Evolutionary conservation across 768 basidiomycete species (phyloP), one percentile per base, ranked within the genome.

Genomic region (Podaxis carcinomalis): DNA sequence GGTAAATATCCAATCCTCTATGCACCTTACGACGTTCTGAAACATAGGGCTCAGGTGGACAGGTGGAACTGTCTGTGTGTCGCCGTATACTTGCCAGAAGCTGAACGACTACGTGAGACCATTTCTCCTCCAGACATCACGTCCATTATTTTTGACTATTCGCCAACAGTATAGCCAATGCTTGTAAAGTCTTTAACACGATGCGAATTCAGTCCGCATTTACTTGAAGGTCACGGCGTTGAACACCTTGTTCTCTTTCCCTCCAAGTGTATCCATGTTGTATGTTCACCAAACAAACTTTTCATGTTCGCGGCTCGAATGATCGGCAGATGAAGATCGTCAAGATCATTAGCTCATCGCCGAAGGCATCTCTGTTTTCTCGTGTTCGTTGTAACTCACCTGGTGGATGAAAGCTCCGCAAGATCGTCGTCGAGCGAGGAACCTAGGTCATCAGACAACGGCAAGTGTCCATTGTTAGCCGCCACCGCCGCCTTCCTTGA

Each of bases 101-200:
- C 46, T 59, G 28, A 70, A 64, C 50, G 64, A 64, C 54, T 70
- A 66, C 42, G 69, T 71, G 37, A 39, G 62, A 61, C 14, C 42
- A 9, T 19, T 49, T 37, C 14, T 59, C 13, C 6, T 32, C 27
- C 10, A 51, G 11, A 16, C 28, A 25, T 9, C 16, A 14, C 14
- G 9, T 51, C n/a, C 14, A 13, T 51, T 25, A 27, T 13, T 28
- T 28, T 16, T 51, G 44, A 56, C 14, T 9, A 16, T 9, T 25
- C 16, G 25, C 32, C 27, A n/a, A 46, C 56, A 56, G 56, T 56
- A 56, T 27, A 56, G 56, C 28, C 56, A 56, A 19, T 56, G 56
- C n/a, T 28, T 56, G 56, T 56, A 35, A 39, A 14, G 28, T 44
- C 11, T 32, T 32, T 9, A 32, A 32, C 9, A 32, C 28, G 28